Evolutionary conservation across 2,329 filamentous ascomycete genomes (phyloP).

Genomic region (Dothideomycetes sp.): DNA sequence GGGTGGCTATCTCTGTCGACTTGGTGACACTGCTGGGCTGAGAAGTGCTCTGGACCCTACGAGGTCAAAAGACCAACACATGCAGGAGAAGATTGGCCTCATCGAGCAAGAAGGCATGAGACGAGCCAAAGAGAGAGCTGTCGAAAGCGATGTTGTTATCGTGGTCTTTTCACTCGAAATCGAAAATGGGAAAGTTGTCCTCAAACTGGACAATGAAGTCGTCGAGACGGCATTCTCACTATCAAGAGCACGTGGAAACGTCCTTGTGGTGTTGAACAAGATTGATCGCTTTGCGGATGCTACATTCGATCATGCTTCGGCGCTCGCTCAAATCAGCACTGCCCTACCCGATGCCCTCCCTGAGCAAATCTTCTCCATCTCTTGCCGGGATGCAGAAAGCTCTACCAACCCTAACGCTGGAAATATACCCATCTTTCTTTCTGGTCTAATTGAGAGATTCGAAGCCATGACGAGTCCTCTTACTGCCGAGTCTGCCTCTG

Average conservation of each 20-base stretch:
- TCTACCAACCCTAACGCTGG: constrained; percentile 18
- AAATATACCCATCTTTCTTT: constrained; percentile 57
- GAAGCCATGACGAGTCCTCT: constrained; percentile 51
- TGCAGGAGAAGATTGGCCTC: constrained; percentile 43
- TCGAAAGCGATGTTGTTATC: constrained; percentile 75
- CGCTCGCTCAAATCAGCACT: constrained; percentile 19
- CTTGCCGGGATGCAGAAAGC: constrained; percentile 44
- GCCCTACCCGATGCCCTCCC: constrained; percentile 30
- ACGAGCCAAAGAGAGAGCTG: constrained; percentile 68
- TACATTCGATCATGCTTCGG: background rate
- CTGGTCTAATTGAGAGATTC: constrained; percentile 58
- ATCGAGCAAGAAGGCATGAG: constrained; percentile 87
- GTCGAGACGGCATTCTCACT: constrained; percentile 41
- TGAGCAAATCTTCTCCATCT: constrained; percentile 52
- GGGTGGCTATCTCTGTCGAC: constrained; percentile 79
- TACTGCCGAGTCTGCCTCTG: constrained; percentile 21
- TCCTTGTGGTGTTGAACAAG: constrained; percentile 53
- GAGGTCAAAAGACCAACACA: constrained; percentile 1
- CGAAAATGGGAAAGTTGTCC: constrained; percentile 15
- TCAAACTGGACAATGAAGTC: constrained; percentile 43
- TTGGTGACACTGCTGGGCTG: constrained; percentile 90
- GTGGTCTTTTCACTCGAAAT: constrained; percentile 66
- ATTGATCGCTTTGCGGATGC: constrained; percentile 33
- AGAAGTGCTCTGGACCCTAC: constrained; percentile 32
- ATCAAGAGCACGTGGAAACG: constrained; percentile 35